phyloP scores from a whole-genome alignment of 2,329 filamentous ascomycete genomes.

The Fusarium lateritium region DNA sequence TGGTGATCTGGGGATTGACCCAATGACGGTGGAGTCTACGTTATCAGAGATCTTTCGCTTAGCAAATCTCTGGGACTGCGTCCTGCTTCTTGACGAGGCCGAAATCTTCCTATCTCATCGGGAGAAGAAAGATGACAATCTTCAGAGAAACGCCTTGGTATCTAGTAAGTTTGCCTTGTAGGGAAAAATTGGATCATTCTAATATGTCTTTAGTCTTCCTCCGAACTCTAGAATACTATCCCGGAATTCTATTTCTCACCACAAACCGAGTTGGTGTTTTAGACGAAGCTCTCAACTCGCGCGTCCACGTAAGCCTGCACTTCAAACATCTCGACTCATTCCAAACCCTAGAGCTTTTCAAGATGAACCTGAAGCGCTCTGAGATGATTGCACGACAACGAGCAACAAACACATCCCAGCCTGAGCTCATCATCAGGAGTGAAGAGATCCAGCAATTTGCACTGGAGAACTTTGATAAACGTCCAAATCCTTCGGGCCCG shows the following conservation, averaged over 20 bases:
- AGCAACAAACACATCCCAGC: not conserved
- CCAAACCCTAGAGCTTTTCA: conserved; percentile 2
- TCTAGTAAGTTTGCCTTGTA: not conserved
- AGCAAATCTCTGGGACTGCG: conserved; percentile 9
- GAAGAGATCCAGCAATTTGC: conserved; percentile 4
- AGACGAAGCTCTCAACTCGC: too few species aligned
- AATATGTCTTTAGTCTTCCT: too few species aligned
- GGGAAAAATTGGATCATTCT: too few species aligned
- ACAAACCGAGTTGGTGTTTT: too few species aligned
- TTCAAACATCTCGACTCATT: too few species aligned
- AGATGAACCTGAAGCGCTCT: conserved; percentile 3
- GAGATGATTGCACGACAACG: conserved; percentile 1
- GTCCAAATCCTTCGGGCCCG: not conserved
- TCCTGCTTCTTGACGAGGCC: conserved; percentile 11
- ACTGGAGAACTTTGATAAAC: not conserved
- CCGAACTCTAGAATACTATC: too few species aligned
- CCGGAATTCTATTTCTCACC: too few species aligned
- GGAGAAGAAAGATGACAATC: conserved; percentile 1
- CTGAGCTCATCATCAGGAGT: not conserved
- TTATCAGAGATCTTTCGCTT: conserved; percentile 8
- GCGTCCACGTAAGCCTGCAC: too few species aligned
- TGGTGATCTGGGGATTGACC: not conserved
- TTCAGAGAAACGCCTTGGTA: not conserved
- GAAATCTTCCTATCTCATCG: conserved; percentile 12
- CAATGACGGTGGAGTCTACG: not conserved